Conservation (phyloP, 495 filamentous ascomycete species). For the Diplogelasinospora grovesii region DNA sequence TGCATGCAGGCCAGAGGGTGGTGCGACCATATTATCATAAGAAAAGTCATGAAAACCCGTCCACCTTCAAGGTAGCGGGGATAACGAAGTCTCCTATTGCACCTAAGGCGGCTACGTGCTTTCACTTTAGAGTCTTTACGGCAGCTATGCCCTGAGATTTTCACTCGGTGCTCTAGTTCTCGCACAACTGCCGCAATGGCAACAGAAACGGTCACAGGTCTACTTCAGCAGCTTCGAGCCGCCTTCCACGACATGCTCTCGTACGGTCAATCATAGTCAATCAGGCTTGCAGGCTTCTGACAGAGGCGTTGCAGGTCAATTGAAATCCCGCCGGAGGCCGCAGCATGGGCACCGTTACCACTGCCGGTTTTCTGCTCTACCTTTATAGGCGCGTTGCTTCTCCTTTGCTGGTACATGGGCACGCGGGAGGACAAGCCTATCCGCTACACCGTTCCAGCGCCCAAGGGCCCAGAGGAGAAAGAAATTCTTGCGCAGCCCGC, state of each 20-base stretch:
- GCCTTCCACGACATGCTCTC: slow-evolving; percentile 10
- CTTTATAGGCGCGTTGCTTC: slow-evolving; percentile 19
- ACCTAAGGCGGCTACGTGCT: too few species aligned
- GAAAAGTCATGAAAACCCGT: too few species aligned
- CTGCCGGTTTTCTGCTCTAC: slow-evolving; percentile 18
- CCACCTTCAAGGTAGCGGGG: too few species aligned
- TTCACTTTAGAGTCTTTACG: too few species aligned
- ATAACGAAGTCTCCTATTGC: too few species aligned
- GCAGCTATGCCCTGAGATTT: too few species aligned
- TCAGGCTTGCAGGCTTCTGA: background rate
- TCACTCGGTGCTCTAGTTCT: too few species aligned
- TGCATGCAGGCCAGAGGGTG: too few species aligned
- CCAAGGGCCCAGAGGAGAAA: slow-evolving; percentile 39
- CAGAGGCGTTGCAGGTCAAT: slow-evolving; percentile 1
- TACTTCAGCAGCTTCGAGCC: slow-evolving; percentile 17
- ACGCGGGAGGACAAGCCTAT: slow-evolving; percentile 26
- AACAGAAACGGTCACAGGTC: slow-evolving; percentile 4
- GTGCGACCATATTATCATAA: too few species aligned
- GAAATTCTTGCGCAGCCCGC: slow-evolving; percentile 56
- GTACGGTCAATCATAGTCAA: background rate
- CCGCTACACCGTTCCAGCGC: slow-evolving; percentile 33
- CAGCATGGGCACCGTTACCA: too few species aligned
- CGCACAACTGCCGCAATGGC: too few species aligned
- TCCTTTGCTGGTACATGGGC: slow-evolving; percentile 24
- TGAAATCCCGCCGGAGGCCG: slow-evolving; percentile 10